These are phyloP conservation scores for Trichoderma sp. DNA, from an alignment of 2,329 filamentous ascomycete species.

Conservation along the genomic window DNA sequence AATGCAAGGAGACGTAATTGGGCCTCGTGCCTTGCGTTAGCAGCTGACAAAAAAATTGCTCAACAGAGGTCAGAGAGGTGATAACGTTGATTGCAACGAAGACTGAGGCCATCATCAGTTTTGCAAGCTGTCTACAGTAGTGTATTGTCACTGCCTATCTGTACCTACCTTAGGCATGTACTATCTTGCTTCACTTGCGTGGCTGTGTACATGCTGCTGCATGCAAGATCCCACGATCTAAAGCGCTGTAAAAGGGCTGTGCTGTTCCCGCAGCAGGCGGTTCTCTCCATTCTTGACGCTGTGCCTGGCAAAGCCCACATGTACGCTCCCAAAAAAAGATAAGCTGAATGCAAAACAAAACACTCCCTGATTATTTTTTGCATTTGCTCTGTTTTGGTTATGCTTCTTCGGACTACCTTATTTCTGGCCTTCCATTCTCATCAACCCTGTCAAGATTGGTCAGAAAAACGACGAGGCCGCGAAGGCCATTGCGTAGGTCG, in stretches of 20 bases:
- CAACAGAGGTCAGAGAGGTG: too few species aligned
- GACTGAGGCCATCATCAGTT: background rate
- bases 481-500: constrained; percentile 19
- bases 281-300: background rate
- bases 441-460: background rate
- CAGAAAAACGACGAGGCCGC: constrained; percentile 6
- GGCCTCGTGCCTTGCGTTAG: constrained; percentile 8
- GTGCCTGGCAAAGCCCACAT: background rate
- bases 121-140: background rate
- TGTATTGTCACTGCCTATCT: background rate
- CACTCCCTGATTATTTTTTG: background rate
- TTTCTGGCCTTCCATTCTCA: background rate
- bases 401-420: background rate
- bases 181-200: background rate
- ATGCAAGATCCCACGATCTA: background rate
- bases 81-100: background rate
- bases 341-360: background rate
- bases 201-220: background rate
- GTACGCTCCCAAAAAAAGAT: background rate
- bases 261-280: background rate
- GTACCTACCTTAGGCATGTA: background rate
- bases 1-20: constrained; percentile 19
- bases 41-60: background rate
- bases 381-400: background rate
- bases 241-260: background rate